Evolutionary conservation across 1,139 yeast genomes (phyloP).

Genomic region (Diutina sp.): DNA sequence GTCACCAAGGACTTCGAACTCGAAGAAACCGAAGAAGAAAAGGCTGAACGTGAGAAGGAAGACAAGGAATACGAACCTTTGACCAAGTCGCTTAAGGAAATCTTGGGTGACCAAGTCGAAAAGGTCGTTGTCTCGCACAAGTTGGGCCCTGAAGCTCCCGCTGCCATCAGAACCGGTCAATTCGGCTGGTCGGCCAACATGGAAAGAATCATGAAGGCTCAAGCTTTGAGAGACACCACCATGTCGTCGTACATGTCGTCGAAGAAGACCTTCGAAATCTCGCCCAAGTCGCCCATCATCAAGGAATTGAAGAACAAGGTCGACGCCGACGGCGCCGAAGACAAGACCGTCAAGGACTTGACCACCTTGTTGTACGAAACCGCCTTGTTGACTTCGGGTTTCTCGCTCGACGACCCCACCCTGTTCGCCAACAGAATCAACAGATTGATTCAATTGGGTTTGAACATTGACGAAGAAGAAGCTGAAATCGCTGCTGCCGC

Average conservation of each 20-base stretch:
- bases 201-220: conserved; percentile 99
- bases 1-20: conserved; percentile 98
- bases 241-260: conserved; percentile 99
- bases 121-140: conserved; percentile 98
- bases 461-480: conserved; percentile 90
- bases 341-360: conserved; percentile 96
- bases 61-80: conserved; percentile 84
- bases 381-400: conserved; percentile 96
- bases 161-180: conserved; percentile 99
- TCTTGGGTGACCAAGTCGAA: conserved; percentile 97
- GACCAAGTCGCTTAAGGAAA: conserved; percentile 91
- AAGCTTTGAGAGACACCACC: conserved; percentile 96
- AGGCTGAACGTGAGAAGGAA: conserved; percentile 86
- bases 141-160: conserved; percentile 92
- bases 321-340: conserved; percentile 94
- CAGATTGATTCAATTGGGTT: conserved; percentile 95
- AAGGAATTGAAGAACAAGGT: conserved; percentile 93
- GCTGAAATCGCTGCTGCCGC: conserved; percentile 35
- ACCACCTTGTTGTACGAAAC: conserved; percentile 95
- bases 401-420: conserved; percentile 96
- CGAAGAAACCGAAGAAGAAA: conserved; percentile 98
- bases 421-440: conserved; percentile 96
- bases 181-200: conserved; percentile 99
- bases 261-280: conserved; percentile 96
- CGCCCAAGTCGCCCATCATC: conserved; percentile 93